Conservation (phyloP, 2,329 filamentous ascomycete genomes). For the Penicillium sp. region DNA sequence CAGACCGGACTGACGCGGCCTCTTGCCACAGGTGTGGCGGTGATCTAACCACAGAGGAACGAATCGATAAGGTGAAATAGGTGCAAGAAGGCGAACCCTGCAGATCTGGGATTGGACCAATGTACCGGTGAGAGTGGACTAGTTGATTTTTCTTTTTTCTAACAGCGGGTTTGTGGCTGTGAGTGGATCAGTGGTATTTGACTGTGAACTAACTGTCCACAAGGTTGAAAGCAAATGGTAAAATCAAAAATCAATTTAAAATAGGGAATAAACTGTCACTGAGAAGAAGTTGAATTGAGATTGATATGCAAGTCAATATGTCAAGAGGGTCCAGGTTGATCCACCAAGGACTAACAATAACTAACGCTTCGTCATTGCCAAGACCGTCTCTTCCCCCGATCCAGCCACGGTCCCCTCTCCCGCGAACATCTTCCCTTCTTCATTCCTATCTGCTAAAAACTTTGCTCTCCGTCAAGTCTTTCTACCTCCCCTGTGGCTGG, state of each 20-base stretch:
- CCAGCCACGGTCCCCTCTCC: slow-evolving; percentile 25
- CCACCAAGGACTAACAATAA: not conserved
- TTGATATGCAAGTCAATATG: not conserved
- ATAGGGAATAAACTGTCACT: not conserved
- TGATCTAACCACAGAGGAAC: not conserved
- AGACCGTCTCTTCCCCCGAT: slow-evolving; percentile 20
- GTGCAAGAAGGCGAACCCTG: slow-evolving; percentile 11
- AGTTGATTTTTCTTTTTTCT: not conserved
- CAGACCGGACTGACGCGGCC: slow-evolving; percentile 22
- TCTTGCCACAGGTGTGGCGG: slow-evolving; percentile 20
- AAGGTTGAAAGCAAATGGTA: not conserved
- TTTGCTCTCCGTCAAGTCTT: slow-evolving; percentile 7
- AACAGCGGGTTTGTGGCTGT: not conserved
- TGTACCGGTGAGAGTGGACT: not conserved
- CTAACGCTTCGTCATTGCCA: slow-evolving; percentile 28
- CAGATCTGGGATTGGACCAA: slow-evolving; percentile 7
- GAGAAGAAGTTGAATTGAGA: not conserved
- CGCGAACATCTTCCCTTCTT: slow-evolving; percentile 6
- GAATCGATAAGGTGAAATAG: not conserved
- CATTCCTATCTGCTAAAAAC: not conserved
- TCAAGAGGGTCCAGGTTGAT: not conserved
- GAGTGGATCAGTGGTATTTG: not conserved
- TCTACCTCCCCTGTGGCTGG: not conserved
- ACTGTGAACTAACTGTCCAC: not conserved
- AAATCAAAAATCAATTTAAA: not conserved